Evolutionary conservation across 2,329 filamentous ascomycete species (phyloP), one percentile per base, ranked within the genome.

Genomic region (Metarhizium anisopliae): DNA sequence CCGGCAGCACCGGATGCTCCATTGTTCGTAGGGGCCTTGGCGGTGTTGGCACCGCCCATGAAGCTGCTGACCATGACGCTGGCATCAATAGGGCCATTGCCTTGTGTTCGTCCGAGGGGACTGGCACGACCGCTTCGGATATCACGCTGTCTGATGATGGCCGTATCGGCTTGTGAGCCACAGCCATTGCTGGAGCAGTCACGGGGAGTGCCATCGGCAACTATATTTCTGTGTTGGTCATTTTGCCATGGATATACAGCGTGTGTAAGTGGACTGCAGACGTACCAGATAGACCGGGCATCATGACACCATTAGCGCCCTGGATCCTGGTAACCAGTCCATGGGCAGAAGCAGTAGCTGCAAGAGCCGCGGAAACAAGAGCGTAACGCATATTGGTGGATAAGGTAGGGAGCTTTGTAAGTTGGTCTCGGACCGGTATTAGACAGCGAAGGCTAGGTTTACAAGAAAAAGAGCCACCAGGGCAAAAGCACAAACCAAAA

Each of bases 121-220:
- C 80, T 82, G 42, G 63, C 67, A 61, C 77, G 74, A 63, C 71
- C 74, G 51, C 72, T 77, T 43, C 72, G 71, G 56, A 87, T 76
- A 70, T 87, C 84, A 13, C 73, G 69, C 58, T 79, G 70, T 42
- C 84, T 81, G 70, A 87, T 86, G 74, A 87, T 86, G 68, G 84
- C 76, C n/a, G 85, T 87, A 65, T 88, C 85, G 57, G 79, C 81
- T 67, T 87, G 79, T n/a, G 84, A 78, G 57, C 84, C 85, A 65
- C 83, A 87, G 50, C 67, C 60, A 62, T 84, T 82, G 63, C 73
- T 74, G 52, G 80, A 74, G 68, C 84, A 87, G 71, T 87, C 83
- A 64, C 85, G 83, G 52, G 84, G 85, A 59, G 84, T 87, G 63
- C 83, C 84, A 59, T 87, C 84, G 50, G 75, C 74, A 60, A 86